Percentiles rank a stretch among this genome's conserved stretches.
These are phyloP conservation scores for Dendrobium officinale DNA, from an alignment of 106 monocot genomes.

Conservation along the genomic window DNA sequence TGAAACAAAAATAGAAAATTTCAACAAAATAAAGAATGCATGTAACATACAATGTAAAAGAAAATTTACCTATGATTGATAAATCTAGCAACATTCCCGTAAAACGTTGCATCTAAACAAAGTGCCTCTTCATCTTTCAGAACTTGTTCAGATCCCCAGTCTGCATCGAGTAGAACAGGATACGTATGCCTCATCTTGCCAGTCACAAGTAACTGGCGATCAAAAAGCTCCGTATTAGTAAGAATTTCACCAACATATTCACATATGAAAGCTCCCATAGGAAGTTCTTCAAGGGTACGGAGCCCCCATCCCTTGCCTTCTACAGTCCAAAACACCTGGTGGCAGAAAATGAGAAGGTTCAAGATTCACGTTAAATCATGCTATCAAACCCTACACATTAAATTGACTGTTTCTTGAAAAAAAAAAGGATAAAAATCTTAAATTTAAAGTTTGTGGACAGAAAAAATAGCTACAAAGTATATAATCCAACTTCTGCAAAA, in stretches of 20 bases:
- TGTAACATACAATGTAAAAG: neutral
- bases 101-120: constrained; percentile 87
- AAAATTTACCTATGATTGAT: constrained; percentile 77
- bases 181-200: constrained; percentile 63
- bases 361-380: neutral
- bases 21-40: neutral
- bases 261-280: constrained; percentile 78
- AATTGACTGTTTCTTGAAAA: neutral
- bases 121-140: constrained; percentile 92
- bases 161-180: constrained; percentile 78
- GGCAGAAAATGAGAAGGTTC: neutral
- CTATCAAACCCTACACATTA: neutral
- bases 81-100: constrained; percentile 89
- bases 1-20: neutral
- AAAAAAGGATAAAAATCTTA: neutral
- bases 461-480: no score
- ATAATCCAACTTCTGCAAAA: no score
- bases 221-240: constrained; percentile 81
- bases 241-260: constrained; percentile 87
- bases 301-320: constrained; percentile 83
- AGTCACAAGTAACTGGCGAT: constrained; percentile 38
- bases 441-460: neutral
- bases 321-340: constrained; percentile 59
- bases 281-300: constrained; percentile 51
- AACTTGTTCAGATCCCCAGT: constrained; percentile 79